A percentile compares a stretch with the other conserved stretches of the same genome.
These are phyloP conservation scores for Syncephalastrum racemosum DNA, from an alignment of 371 early-diverging fungal genomes.

Conservation along the genomic window DNA sequence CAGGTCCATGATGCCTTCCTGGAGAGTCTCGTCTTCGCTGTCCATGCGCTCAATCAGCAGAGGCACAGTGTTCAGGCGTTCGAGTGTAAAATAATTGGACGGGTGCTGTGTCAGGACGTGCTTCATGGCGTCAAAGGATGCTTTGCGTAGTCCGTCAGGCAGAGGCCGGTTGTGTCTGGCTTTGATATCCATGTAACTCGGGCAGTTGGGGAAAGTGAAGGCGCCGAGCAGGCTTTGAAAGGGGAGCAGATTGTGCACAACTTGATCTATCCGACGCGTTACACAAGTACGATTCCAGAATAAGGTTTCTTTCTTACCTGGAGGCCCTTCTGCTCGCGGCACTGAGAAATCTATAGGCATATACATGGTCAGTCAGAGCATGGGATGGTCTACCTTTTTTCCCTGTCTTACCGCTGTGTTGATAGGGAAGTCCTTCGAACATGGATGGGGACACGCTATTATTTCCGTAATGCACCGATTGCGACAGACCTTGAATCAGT, in stretches of 20 bases:
- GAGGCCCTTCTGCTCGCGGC: slow-evolving; percentile 17
- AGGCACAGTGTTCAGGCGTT: slow-evolving; percentile 48
- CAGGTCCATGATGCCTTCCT: slow-evolving; percentile 57
- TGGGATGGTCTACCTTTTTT: background rate
- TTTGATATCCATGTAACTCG: slow-evolving; percentile 14
- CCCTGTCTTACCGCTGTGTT: slow-evolving; percentile 45
- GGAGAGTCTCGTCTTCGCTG: slow-evolving; percentile 42
- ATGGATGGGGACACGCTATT: slow-evolving; percentile 41
- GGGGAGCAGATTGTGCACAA: slow-evolving; percentile 48
- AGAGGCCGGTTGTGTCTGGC: slow-evolving; percentile 18
- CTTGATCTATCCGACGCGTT: slow-evolving; percentile 20
- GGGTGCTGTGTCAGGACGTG: slow-evolving; percentile 43
- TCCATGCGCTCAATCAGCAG: slow-evolving; percentile 61
- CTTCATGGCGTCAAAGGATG: slow-evolving; percentile 40
- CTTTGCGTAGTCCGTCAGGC: slow-evolving; percentile 25
- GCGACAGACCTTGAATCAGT: slow-evolving; percentile 41
- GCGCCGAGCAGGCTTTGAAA: slow-evolving; percentile 44
- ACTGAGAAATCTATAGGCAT: slow-evolving; percentile 18
- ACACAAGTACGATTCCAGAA: slow-evolving; percentile 2
- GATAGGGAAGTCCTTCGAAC: slow-evolving; percentile 58
- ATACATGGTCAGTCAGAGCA: background rate
- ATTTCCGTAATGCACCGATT: slow-evolving; percentile 52
- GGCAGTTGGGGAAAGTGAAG: slow-evolving; percentile 41
- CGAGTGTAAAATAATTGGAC: slow-evolving; percentile 59
- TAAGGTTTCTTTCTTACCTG: slow-evolving; percentile 12